Base-by-base conservation (phyloP, 257 asterid genomes). In the Capsicum rhomboideum region DNA sequence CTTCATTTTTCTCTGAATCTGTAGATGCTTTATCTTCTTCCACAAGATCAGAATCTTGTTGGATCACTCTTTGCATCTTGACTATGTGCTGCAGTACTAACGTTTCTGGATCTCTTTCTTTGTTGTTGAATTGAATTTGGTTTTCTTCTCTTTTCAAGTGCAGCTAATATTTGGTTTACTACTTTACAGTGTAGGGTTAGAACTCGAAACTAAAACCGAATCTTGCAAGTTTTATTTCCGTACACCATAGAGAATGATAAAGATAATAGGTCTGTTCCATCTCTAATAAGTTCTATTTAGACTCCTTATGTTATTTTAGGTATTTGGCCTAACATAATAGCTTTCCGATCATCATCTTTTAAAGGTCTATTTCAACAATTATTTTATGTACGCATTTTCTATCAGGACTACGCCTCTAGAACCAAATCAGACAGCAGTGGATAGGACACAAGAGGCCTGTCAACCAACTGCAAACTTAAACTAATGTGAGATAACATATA, bases 341-440 rank as follows among this genome's bases (percentile, higher is more conserved):
- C 26, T 20, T 55, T 55, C 3, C 26, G 6, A 20, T 55, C 26
- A 54, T 54, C 21, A 17, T 55, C 63, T 55, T 53, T 55, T 55
- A 18, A 18, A 55, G 21, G 10, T 55, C 2, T 55, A 55, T 55
- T 55, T 55, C 4, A 55, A 55, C 63, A 18, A 17, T 55, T 55
- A 17, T 55, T 54, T 18, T 55, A 17, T 55, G 3, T 17, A 18
- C 10, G 10, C 63, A 18, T 84, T 71, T 82, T 64, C 77, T 18
- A 84, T 63, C 87, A 92, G 98, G 56, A 85, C 90, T 91, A 82
- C 88, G 85, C 83, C 91, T 80, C 53, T 95, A 96, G 98, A 91
- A 87, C 87, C 93, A 91, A 87, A 91, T 23, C 74, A 86, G 98
- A 78, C 91, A 87, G 89, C 92, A 89, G 86, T 93, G 97, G 98